Base-by-base conservation (phyloP, 352 stramenopile genomes). In the Globisporangium radiosum region DNA sequence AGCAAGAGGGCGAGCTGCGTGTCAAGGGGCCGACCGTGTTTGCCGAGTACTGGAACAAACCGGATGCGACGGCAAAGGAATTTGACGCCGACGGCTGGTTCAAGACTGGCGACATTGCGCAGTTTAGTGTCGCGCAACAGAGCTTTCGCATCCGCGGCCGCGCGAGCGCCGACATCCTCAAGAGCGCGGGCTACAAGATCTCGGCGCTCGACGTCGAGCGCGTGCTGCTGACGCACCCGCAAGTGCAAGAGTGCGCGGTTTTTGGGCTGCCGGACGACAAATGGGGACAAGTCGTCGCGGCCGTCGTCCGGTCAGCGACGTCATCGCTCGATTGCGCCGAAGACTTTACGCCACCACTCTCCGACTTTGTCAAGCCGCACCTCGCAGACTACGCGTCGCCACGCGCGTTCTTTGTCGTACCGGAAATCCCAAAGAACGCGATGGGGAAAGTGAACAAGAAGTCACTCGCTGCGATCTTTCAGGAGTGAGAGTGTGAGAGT, bases 391-490 rank as follows among this genome's bases (percentile, higher is more conserved):
- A 97, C 63, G 90, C 92, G 48, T 70, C 81, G 47, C 90, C 90
- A 8, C 78, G 78, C 19, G 71, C 72, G 33, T 79, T 94, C 50
- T 78, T 91, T 47, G 71, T 96, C 36, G 74, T 96, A 7, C 69
- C 92, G 8, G 69, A 78, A 48, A 93, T 97, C 54, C 87, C 89
- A 15, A 95, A 96, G 52, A 97, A 97, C 62, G 88, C 89, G 2
- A 97, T 97, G 89, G 90, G 90, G 39, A 97, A 98, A 60, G 81
- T 98, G 54, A 96, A 96, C 73, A 97, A 97, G 65, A 97, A 97
- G 75, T 59, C 87, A 60, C 71, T 97, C 15, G 72, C 75, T 17
- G 65, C 59, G 37, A 62, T 70, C 15, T 80, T 75, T 56, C 15
- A 50, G 25, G 40, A 44, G 40, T 14, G 40, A 44, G 40, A 44